Conservation (phyloP, 352 stramenopile species). For the Globisporangium lucens region DNA sequence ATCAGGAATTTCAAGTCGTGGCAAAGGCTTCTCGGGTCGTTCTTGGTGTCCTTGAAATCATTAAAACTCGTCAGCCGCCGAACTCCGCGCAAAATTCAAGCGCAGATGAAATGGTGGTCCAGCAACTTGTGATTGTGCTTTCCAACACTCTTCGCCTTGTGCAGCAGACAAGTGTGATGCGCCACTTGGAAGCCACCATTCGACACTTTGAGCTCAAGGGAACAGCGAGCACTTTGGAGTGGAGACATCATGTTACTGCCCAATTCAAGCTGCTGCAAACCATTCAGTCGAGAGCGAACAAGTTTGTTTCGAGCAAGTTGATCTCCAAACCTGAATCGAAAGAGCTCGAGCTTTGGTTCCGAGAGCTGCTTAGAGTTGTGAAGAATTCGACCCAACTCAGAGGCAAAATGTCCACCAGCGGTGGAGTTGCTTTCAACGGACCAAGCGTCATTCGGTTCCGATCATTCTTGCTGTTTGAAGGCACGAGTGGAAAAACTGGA, state of each 20-base stretch:
- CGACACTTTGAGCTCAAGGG: background rate
- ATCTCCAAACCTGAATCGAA: background rate
- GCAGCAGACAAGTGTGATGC: background rate
- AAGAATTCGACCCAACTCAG: background rate
- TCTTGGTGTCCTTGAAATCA: background rate
- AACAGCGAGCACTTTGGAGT: background rate
- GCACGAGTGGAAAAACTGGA: background rate
- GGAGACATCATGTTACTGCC: background rate
- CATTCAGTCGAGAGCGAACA: background rate
- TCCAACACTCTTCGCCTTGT: background rate
- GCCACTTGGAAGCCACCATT: background rate
- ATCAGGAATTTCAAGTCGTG: background rate
- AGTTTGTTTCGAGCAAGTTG: background rate
- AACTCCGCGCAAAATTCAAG: too few species aligned
- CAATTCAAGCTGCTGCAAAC: background rate
- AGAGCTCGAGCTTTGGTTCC: background rate
- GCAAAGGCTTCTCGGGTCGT: background rate
- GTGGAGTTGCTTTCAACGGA: background rate
- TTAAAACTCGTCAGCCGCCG: background rate
- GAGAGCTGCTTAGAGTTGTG: background rate
- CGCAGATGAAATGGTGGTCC: background rate
- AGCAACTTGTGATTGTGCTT: slow-evolving; percentile 4
- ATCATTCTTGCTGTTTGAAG: slow-evolving; percentile 8
- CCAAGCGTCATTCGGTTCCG: background rate
- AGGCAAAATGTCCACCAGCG: background rate